These are phyloP conservation scores for Ogataea corticis DNA, from an alignment of 805 yeast species.

Conservation along the genomic window DNA sequence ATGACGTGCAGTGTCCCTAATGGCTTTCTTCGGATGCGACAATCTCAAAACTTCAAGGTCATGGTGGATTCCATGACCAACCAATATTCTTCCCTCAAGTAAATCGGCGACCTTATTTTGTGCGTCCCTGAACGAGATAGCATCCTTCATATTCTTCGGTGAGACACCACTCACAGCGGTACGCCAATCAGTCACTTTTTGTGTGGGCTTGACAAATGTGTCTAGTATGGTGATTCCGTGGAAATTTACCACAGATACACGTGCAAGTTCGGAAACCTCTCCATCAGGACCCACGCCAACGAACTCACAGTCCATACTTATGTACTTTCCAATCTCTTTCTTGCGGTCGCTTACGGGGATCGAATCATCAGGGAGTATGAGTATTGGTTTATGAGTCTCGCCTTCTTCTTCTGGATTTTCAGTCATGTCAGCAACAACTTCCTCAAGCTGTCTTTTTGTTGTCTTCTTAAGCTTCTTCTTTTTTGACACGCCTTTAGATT, in stretches of 20 bases:
- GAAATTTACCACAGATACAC: conserved; percentile 85
- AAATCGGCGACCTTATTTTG: conserved; percentile 56
- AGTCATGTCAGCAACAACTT: not conserved
- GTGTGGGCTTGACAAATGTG: conserved; percentile 71
- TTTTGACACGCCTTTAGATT: not conserved
- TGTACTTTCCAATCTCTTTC: conserved; percentile 62
- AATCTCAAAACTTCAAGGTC: conserved; percentile 70
- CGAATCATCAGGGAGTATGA: conserved; percentile 9
- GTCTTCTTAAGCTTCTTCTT: conserved; percentile 1
- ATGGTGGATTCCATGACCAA: conserved; percentile 85
- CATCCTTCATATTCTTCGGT: conserved; percentile 66
- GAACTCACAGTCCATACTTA: conserved; percentile 92
- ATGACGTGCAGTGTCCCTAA: conserved; percentile 75
- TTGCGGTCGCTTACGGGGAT: conserved; percentile 19
- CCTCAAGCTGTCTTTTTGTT: not conserved
- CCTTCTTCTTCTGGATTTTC: not conserved
- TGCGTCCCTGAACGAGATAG: conserved; percentile 66
- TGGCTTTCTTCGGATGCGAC: conserved; percentile 61
- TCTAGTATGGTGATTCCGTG: conserved; percentile 75
- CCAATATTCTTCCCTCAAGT: conserved; percentile 56
- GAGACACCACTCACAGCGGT: conserved; percentile 89
- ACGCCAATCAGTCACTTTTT: conserved; percentile 84
- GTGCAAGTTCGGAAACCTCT: conserved; percentile 66
- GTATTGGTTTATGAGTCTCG: not conserved
- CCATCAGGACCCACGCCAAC: conserved; percentile 88